Evolutionary conservation across 495 filamentous ascomycete species (phyloP).

Genomic region (Talaromyces stipitatus): DNA sequence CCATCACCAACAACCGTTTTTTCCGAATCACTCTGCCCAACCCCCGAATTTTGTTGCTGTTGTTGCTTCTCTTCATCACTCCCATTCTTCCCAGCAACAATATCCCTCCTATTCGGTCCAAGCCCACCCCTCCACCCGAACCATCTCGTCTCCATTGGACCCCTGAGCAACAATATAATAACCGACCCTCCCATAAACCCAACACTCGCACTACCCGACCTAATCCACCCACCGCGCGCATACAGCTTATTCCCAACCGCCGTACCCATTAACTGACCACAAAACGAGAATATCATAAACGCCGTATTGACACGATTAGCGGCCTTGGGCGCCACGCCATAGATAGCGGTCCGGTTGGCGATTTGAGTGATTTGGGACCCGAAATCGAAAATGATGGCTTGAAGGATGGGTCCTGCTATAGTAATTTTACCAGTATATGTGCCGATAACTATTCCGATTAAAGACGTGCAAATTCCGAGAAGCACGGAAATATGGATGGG

Average conservation of each 20-base stretch:
- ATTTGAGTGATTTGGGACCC: conserved; percentile 70
- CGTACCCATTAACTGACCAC: conserved; percentile 70
- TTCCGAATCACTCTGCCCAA: conserved; percentile 1
- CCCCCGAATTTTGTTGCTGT: background rate
- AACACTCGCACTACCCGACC: conserved; percentile 59
- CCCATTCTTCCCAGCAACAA: background rate
- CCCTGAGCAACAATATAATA: conserved; percentile 47
- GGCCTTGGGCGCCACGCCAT: conserved; percentile 60
- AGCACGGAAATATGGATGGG: conserved; percentile 59
- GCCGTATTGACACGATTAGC: conserved; percentile 75
- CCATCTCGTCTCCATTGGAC: conserved; percentile 66
- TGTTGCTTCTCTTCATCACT: conserved; percentile 2
- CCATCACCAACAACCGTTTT: background rate
- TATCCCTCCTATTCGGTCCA: background rate
- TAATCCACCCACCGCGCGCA: conserved; percentile 61
- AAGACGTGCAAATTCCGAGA: conserved; percentile 47
- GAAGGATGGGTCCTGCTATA: conserved; percentile 67
- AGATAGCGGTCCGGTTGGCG: conserved; percentile 65
- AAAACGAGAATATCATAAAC: conserved; percentile 71
- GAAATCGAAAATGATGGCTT: conserved; percentile 66
- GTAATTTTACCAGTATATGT: conserved; percentile 58
- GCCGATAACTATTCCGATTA: conserved; percentile 60
- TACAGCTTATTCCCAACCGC: conserved; percentile 65
- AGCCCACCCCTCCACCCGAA: conserved; percentile 64
- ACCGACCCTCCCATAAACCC: conserved; percentile 56